Conservation (phyloP, 2,329 filamentous ascomycete species). For the Ascochyta fabae region DNA sequence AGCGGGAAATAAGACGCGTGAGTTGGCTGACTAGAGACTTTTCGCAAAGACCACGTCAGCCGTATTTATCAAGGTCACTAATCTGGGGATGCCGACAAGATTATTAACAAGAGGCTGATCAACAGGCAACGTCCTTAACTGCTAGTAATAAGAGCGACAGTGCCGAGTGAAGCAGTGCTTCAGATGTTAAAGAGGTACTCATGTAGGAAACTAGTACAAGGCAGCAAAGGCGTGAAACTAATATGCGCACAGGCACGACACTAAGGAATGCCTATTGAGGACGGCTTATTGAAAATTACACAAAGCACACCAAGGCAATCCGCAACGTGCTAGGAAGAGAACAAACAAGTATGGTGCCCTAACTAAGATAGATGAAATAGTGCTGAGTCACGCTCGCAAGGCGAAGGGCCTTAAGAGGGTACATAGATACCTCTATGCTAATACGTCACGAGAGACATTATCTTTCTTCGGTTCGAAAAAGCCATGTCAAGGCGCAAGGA, state of each 20-base stretch:
- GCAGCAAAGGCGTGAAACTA: slow-evolving; percentile 24
- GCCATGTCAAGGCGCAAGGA: too few relatives aligned
- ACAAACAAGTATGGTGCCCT: too few relatives aligned
- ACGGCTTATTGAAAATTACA: background rate
- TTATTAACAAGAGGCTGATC: slow-evolving; percentile 18
- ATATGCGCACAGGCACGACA: slow-evolving; percentile 18
- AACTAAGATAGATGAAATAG: too few relatives aligned
- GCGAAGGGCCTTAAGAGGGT: too few relatives aligned
- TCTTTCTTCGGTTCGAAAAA: too few relatives aligned
- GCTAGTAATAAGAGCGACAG: slow-evolving; percentile 24
- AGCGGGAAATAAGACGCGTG: too few relatives aligned
- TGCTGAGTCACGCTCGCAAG: too few relatives aligned
- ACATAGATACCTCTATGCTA: too few relatives aligned
- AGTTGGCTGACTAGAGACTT: slow-evolving; percentile 18
- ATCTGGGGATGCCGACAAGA: slow-evolving; percentile 28
- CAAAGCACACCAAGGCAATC: slow-evolving; percentile 19
- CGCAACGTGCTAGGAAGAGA: slow-evolving; percentile 16
- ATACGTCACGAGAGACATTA: too few relatives aligned
- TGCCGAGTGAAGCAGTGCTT: slow-evolving; percentile 23
- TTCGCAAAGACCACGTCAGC: slow-evolving; percentile 13
- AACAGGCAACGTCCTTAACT: slow-evolving; percentile 23
- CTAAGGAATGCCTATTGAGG: slow-evolving; percentile 18
- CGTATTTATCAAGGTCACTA: slow-evolving; percentile 24
- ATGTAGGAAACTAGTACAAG: slow-evolving; percentile 31
- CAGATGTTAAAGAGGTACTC: slow-evolving; percentile 26